phyloP scores from a whole-genome alignment of 176 grass and related monocot genomes.

The Areca catechu region DNA sequence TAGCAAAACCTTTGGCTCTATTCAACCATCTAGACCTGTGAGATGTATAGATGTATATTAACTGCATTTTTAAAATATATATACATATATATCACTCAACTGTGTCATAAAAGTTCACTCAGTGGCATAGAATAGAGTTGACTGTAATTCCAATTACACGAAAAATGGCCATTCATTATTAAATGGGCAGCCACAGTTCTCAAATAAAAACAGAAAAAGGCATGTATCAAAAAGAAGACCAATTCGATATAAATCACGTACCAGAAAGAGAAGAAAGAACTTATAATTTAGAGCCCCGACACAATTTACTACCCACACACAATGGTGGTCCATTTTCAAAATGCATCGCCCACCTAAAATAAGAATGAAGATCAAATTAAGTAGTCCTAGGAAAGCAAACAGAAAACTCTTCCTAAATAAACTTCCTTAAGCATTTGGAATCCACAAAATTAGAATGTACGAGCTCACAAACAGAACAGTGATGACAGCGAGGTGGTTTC shows the following conservation, averaged over 20 bases:
- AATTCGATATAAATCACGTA: conserved; percentile 8
- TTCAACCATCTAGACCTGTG: too few relatives aligned
- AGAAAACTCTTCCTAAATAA: background rate
- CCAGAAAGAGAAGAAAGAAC: conserved; percentile 2
- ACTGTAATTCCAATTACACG: background rate
- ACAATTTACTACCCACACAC: background rate
- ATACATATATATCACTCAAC: too few relatives aligned
- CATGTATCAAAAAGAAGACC: conserved; percentile 2
- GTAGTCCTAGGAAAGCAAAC: background rate
- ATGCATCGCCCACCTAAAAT: background rate
- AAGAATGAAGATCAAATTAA: background rate
- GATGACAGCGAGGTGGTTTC: background rate
- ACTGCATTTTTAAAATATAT: too few relatives aligned
- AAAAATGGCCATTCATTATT: background rate
- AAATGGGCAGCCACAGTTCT: background rate
- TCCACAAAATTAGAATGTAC: background rate
- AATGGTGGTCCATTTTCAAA: background rate
- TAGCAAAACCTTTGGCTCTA: too few relatives aligned
- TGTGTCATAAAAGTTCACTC: too few relatives aligned
- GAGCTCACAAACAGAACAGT: background rate
- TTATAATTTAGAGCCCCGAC: background rate
- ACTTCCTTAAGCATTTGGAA: background rate
- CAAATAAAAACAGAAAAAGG: background rate
- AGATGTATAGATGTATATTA: too few relatives aligned
- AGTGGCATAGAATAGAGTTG: too few relatives aligned